A percentile compares a stretch with the other conserved stretches of the same genome.
Conservation (phyloP, 768 basidiomycete genomes). For the Auriscalpium orientale region DNA sequence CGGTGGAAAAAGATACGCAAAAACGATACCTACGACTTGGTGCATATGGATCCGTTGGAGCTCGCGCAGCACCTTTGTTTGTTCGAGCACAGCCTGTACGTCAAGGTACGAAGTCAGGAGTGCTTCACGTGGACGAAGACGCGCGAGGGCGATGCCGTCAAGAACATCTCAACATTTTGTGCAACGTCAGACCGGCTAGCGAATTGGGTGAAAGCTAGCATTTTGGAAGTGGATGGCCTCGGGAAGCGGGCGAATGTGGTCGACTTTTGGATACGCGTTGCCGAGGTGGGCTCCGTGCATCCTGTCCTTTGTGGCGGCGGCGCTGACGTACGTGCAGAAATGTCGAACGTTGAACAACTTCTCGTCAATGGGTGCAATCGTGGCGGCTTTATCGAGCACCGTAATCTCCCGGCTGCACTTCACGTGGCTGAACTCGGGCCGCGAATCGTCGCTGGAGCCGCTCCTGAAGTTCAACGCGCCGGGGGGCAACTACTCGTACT, state of each 20-base stretch:
- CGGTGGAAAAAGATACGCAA: slow-evolving; percentile 38
- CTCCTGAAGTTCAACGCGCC: slow-evolving; percentile 54
- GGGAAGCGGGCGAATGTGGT: slow-evolving; percentile 50
- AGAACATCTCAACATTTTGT: slow-evolving; percentile 47
- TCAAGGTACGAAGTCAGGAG: slow-evolving; percentile 62
- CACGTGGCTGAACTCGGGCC: slow-evolving; percentile 60
- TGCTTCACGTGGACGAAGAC: slow-evolving; percentile 57
- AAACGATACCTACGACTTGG: slow-evolving; percentile 50
- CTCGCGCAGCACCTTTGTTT: slow-evolving; percentile 80
- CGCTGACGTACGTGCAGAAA: slow-evolving; percentile 35
- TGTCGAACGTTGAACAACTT: slow-evolving; percentile 58
- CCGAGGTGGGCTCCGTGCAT: slow-evolving; percentile 47
- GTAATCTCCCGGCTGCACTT: slow-evolving; percentile 49
- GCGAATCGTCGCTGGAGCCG: slow-evolving; percentile 41
- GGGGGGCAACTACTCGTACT: slow-evolving; percentile 46
- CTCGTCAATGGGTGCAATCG: slow-evolving; percentile 59
- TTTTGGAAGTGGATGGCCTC: slow-evolving; percentile 44
- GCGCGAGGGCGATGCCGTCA: slow-evolving; percentile 29
- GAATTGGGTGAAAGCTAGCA: slow-evolving; percentile 59
- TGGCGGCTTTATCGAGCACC: slow-evolving; percentile 53
- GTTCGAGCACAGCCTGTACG: slow-evolving; percentile 62
- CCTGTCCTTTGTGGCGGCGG: too few species aligned
- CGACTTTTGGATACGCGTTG: slow-evolving; percentile 72
- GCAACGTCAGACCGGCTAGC: slow-evolving; percentile 54
- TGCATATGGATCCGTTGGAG: slow-evolving; percentile 57